These are phyloP conservation scores for Casuarina equisetifolia DNA, from an alignment of 306 rosid genomes.

Conservation along the genomic window DNA sequence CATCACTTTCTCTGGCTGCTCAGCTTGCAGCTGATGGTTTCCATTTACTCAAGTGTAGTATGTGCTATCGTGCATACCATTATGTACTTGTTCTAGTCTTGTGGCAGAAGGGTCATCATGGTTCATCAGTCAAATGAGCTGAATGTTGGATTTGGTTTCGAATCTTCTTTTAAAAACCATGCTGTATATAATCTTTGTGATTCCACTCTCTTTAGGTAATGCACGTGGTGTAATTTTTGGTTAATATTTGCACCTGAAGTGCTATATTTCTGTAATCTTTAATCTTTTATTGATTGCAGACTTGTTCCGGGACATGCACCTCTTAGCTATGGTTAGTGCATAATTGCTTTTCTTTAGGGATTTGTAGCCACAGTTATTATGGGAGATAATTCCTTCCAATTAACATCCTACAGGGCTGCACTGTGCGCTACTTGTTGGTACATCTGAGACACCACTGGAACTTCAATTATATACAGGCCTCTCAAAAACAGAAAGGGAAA, in stretches of 20 bases:
- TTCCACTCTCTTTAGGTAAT: slow-evolving; percentile 14
- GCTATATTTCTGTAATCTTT: slow-evolving; percentile 18
- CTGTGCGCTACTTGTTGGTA: slow-evolving; percentile 94
- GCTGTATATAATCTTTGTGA: neutral
- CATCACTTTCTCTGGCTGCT: neutral
- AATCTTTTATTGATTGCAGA: slow-evolving; percentile 47
- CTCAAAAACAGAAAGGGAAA: neutral
- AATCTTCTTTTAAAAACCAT: neutral
- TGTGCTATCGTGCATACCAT: slow-evolving; percentile 1
- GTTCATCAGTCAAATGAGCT: neutral
- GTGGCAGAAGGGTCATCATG: neutral
- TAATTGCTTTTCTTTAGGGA: slow-evolving; percentile 23
- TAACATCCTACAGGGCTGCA: slow-evolving; percentile 72
- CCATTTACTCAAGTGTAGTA: slow-evolving; percentile 16
- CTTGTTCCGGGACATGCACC: slow-evolving; percentile 80
- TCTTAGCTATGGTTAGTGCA: slow-evolving; percentile 74
- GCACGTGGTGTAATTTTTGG: slow-evolving; percentile 15
- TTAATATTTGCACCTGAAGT: slow-evolving; percentile 4
- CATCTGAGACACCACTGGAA: slow-evolving; percentile 14
- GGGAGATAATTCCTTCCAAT: slow-evolving; percentile 25
- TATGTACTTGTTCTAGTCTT: slow-evolving; percentile 14
- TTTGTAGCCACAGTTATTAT: slow-evolving; percentile 25
- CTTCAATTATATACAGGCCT: slow-evolving; percentile 18
- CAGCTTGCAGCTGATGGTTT: slow-evolving; percentile 17
- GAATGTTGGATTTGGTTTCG: neutral